Base-by-base conservation (phyloP, 768 basidiomycete species). In the Pulveroboletus sp. region DNA sequence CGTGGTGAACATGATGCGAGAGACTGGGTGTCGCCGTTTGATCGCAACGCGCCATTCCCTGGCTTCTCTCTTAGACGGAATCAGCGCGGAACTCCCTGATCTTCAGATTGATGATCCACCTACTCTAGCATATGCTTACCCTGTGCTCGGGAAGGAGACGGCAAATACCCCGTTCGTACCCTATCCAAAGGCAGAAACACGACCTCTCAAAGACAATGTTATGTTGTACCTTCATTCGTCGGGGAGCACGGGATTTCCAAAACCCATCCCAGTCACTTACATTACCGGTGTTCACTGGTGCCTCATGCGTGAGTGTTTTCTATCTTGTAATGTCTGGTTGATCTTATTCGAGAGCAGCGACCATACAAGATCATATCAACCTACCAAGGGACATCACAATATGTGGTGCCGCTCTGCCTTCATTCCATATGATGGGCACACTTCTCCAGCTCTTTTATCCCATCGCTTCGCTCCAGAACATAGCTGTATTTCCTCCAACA, bases 201-300 rank as follows among this genome's bases (percentile, higher is more conserved):
- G 41, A 11, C 40, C 56, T 0, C 23, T 39, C 55, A 57, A 40
- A 24, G 52, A 37, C 44, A 65, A 29, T 50, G 61, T 39, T 61
- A 48, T 63, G 35, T 27, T 73, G 4, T 76, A 73, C 43, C 58
- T 75, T 0, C 75, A 78, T 53, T 77, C 77, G 0, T 78, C 76
- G 6, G 76, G 76, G 16, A 77, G 74, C 36, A 76, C 77, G 1
- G 75, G 76, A 8, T 65, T 73, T 36, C 75, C 75, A 0, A 77
- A 74, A 49, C 55, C 71, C 7, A 69, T 79, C 33, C 58, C 67
- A 5, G 60, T 72, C 20, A 69, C 65, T 1, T 65, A 69, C 38
- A 50, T 55, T n/a, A 61, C 52, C 7, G 34, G 67, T 12, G 27
- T 62, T 12, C 63, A 73, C 32, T 72, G 70, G 66, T 64, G 62